Evolutionary conservation across 352 stramenopile species (phyloP), one percentile per base, ranked within the genome.

Genomic region (Phytophthora multivora): DNA sequence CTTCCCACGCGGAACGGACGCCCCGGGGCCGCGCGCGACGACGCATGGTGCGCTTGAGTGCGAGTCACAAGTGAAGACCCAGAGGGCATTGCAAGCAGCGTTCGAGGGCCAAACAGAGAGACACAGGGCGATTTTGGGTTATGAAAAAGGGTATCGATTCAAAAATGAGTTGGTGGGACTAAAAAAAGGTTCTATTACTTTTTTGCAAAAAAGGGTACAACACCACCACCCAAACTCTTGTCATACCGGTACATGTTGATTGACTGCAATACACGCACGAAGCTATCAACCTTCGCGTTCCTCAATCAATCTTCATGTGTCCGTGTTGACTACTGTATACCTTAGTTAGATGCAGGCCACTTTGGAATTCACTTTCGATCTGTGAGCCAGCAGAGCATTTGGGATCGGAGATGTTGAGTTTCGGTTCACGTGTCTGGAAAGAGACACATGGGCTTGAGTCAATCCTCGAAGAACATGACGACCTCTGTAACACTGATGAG

Each of bases 31-130:
- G 42, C 55, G 31, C 25, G 41, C 6, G 35, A 56, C 19, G 42
- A 38, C n/a, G 57, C 57, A 55, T 66, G 54, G 15, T 65, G 23
- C 23, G 28, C 47, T 69, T 43, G 61, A 65, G 55, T 60, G 49
- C 55, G 56, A 66, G 61, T 65, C 46, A 61, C 61, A 64, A 65
- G 63, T 71, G 63, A 71, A 70, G 62, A 66, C 55, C 12, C n/a
- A 39, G 55, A 58, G 18, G 55, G 42, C 54, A 46, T 71, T 36
- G 53, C 13, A 19, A 39, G 45, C 49, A 58, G 58, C 41, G 40
- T 36, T 60, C 57, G 58, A 59, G 50, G 28, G 58, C 57, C 57
- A 53, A 66, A 66, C 38, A 59, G 41, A 15, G 38, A 48, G 42
- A 61, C 30, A 57, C 25, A 50, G 46, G 55, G 54, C 28, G 54